phyloP scores from a whole-genome alignment of 1,284 basidiomycete species.

The Mycosarcoma mackinlayi region DNA sequence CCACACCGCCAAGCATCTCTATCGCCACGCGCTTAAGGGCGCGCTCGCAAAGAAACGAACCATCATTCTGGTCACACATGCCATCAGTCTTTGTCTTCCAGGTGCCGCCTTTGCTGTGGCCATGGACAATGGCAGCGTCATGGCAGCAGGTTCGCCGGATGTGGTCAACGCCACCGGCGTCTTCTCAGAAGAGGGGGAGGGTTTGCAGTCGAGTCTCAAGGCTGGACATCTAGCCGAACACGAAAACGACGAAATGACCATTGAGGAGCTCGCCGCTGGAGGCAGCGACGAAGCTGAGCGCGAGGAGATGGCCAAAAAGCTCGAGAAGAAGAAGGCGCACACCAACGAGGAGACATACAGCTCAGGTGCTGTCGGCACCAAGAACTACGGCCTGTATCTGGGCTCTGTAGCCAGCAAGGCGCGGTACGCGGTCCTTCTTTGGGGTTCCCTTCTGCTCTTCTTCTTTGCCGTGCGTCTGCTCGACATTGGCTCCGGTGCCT shows the following conservation, averaged over 20 bases:
- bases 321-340: conserved; percentile 55
- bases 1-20: conserved; percentile 81
- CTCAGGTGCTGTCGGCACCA: conserved; percentile 55
- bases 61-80: conserved; percentile 86
- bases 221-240: conserved; percentile 19
- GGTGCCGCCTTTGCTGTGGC: conserved; percentile 77
- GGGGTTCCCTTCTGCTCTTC: conserved; percentile 50
- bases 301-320: conserved; percentile 54
- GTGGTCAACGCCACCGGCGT: conserved; percentile 63
- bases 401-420: conserved; percentile 44
- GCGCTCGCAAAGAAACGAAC: conserved; percentile 77
- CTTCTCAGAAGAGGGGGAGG: conserved; percentile 51
- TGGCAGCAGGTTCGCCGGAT: conserved; percentile 76
- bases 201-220: conserved; percentile 39
- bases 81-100: conserved; percentile 80
- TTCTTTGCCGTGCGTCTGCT: conserved; percentile 55
- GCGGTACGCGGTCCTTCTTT: conserved; percentile 46
- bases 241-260: conserved; percentile 45
- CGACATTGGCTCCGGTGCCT: conserved; percentile 61
- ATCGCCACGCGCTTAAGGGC: conserved; percentile 77
- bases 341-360: conserved; percentile 64
- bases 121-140: conserved; percentile 79
- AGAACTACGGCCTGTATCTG: conserved; percentile 63
- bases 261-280: conserved; percentile 60
- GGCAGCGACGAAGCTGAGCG: conserved; percentile 50